phyloP scores from a whole-genome alignment of 2,329 filamentous ascomycete genomes.

The Talaromyces sp. region DNA sequence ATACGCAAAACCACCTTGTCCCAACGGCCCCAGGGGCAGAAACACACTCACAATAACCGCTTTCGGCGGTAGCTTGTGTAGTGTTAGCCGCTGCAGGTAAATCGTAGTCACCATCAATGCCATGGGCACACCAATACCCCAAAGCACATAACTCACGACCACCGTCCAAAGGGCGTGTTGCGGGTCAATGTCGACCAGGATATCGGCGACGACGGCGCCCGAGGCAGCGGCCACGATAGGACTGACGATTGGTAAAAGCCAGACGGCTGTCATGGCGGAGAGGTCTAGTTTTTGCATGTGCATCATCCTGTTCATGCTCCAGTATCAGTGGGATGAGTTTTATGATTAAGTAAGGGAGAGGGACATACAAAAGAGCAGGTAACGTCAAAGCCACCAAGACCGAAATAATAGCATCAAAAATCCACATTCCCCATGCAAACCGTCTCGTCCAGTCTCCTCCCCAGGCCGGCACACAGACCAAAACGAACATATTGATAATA shows the following conservation, averaged over 20 bases:
- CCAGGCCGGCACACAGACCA: constrained; percentile 60
- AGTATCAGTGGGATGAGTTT: constrained; percentile 46
- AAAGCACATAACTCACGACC: constrained; percentile 65
- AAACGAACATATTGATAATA: constrained; percentile 63
- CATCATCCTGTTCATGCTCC: background rate
- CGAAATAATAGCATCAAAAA: constrained; percentile 54
- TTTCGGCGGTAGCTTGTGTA: constrained; percentile 65
- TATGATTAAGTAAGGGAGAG: background rate
- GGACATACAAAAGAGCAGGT: constrained; percentile 41
- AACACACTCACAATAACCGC: constrained; percentile 68
- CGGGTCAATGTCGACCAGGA: constrained; percentile 48
- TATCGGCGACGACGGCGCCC: constrained; percentile 60
- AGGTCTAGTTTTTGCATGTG: constrained; percentile 42
- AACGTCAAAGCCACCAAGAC: constrained; percentile 54
- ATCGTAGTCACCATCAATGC: constrained; percentile 63
- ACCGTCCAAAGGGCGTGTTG: constrained; percentile 61
- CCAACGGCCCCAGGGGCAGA: constrained; percentile 64
- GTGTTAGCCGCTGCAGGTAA: constrained; percentile 66
- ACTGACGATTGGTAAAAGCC: constrained; percentile 65
- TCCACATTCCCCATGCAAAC: constrained; percentile 59
- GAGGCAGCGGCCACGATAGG: constrained; percentile 64
- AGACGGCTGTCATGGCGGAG: constrained; percentile 62
- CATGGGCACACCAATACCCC: constrained; percentile 63
- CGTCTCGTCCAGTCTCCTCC: constrained; percentile 53
- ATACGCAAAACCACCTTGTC: constrained; percentile 61